Base-by-base conservation (phyloP, 192 early-diverging fungal genomes). In the Umbelopsis isabellina region DNA sequence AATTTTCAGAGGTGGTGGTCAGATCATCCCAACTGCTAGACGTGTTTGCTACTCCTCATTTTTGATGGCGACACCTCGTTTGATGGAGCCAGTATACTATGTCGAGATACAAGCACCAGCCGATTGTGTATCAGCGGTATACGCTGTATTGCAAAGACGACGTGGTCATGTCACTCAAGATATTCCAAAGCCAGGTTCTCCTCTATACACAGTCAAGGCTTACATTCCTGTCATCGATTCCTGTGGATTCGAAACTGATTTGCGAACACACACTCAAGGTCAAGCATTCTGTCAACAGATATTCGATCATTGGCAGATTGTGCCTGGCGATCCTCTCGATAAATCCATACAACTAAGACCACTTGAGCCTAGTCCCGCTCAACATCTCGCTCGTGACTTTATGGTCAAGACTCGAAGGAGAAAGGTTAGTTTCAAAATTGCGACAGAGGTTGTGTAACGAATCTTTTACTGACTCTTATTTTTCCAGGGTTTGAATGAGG, bases 281-380 rank as follows among this genome's bases (percentile, higher is more conserved):
- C 93, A 96, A 81, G 97, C 96, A 7, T 99, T 99, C 79, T 94
- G 93, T 71, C 97, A 98, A 77, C 94, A 97, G 77, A 91, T 92
- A 79, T 99, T 99, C 88, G 97, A 99, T 69, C 96, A 98, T 68
- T 99, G 96, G 95, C 94, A 97, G 75, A 89, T 93, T 49, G 97
- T 99, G 18, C 97, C 97, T 46, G 97, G 97, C 12, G 95, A 99
- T 74, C 97, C 97, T 35, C 81, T 99, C 46, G 96, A 98, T 78
- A 92, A 92, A 70, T 82, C 79, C 5, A 92, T 94, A 72, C 91
- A 93, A 33, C 78, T 99, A 71, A 70, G 90, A 49, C 96, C 98
- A 22, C 77, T 99, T 52, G 98, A 99, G 73, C 91, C 94, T n/a
- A 91, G 89, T 67, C 87, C 90, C 41, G 88, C 87, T 6, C 91